Conservation (phyloP, 495 filamentous ascomycete genomes). For the Cudoniella acicularis region DNA sequence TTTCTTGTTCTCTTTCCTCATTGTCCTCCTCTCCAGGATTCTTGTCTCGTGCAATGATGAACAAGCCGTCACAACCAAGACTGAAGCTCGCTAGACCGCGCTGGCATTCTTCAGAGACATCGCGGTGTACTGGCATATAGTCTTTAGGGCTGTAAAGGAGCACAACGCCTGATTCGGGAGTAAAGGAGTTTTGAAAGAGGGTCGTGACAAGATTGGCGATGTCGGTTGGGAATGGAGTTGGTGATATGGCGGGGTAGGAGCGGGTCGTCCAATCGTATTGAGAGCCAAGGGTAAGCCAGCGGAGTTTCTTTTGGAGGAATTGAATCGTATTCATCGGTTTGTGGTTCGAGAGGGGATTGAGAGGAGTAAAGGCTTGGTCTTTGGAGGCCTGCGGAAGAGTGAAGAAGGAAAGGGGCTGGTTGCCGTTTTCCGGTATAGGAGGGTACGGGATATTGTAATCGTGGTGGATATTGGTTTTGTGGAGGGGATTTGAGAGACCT, state of each 20-base stretch:
- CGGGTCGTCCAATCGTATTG: constrained; percentile 93
- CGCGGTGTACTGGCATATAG: constrained; percentile 82
- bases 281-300: constrained; percentile 89
- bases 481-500: constrained; percentile 67
- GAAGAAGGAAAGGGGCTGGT: constrained; percentile 40
- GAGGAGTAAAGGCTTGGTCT: constrained; percentile 51
- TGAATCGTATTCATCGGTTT: constrained; percentile 64
- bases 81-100: constrained; percentile 76
- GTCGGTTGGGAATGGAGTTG: constrained; percentile 73
- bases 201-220: constrained; percentile 57
- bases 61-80: constrained; percentile 84
- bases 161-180: constrained; percentile 51
- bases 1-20: constrained; percentile 20
- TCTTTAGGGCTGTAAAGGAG: constrained; percentile 88
- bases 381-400: constrained; percentile 36
- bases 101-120: constrained; percentile 77
- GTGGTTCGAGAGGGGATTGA: constrained; percentile 59
- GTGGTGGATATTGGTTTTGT: constrained; percentile 85
- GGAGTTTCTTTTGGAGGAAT: constrained; percentile 72
- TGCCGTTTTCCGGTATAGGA: neutral
- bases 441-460: constrained; percentile 76
- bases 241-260: constrained; percentile 59
- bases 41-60: constrained; percentile 54
- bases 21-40: constrained; percentile 47
- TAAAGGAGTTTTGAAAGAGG: constrained; percentile 68